These are phyloP conservation scores for Dianthus caryophyllus DNA, from an alignment of 148 eudicot genomes.

Conservation along the genomic window DNA sequence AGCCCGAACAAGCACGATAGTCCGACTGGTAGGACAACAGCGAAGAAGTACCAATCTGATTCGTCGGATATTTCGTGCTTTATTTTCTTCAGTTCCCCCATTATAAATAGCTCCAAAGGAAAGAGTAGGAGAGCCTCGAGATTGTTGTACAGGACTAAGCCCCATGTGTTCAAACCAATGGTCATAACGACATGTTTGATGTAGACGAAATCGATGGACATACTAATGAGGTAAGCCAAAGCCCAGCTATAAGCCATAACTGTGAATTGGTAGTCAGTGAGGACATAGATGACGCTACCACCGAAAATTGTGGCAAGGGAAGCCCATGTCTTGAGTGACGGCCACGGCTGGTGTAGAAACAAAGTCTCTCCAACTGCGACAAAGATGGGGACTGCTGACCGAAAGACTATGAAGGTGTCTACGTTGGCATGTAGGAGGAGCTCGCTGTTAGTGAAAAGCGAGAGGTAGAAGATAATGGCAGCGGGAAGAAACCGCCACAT, in stretches of 20 bases:
- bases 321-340: slow-evolving; percentile 74
- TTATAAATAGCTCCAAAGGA: slow-evolving; percentile 79
- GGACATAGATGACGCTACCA: slow-evolving; percentile 83
- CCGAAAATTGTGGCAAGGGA: slow-evolving; percentile 83
- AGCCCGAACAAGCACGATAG: slow-evolving; percentile 88
- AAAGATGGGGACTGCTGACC: slow-evolving; percentile 93
- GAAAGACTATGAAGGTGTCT: slow-evolving; percentile 90
- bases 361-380: slow-evolving; percentile 93
- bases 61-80: slow-evolving; percentile 76
- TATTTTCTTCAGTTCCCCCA: slow-evolving; percentile 97
- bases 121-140: slow-evolving; percentile 88
- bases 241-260: slow-evolving; percentile 91
- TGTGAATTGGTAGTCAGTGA: slow-evolving; percentile 91
- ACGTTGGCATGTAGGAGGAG: slow-evolving; percentile 96
- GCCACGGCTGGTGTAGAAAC: slow-evolving; percentile 95
- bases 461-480: slow-evolving; percentile 85
- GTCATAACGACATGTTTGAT: slow-evolving; percentile 98
- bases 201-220: slow-evolving; percentile 96
- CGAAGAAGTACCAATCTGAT: slow-evolving; percentile 74
- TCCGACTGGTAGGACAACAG: slow-evolving; percentile 80
- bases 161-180: slow-evolving; percentile 93
- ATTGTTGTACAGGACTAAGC: slow-evolving; percentile 93
- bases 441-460: slow-evolving; percentile 95
- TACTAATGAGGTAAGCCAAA: slow-evolving; percentile 85
- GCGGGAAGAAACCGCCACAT: slow-evolving; percentile 95